These are phyloP conservation scores for Panaeolus cyanescens DNA, from an alignment of 768 basidiomycete species.

Conservation along the genomic window DNA sequence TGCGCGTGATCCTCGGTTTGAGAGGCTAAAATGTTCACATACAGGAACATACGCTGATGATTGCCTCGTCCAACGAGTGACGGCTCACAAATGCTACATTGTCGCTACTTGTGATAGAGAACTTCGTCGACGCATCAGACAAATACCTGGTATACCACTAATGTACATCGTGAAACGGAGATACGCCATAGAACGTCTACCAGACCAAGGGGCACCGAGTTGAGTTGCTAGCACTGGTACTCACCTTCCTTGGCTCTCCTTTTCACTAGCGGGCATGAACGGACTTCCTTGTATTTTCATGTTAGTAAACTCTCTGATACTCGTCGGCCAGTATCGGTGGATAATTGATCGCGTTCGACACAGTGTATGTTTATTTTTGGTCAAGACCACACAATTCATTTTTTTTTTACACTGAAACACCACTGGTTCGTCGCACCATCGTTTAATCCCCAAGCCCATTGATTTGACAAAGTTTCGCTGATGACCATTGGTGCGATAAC, in stretches of 20 bases:
- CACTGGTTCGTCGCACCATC: background rate
- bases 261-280: conserved; percentile 3
- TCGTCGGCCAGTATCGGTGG: background rate
- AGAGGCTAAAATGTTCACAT: conserved; percentile 90
- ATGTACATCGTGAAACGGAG: conserved; percentile 95
- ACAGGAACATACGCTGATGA: conserved; percentile 99
- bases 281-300: background rate
- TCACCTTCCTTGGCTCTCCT: background rate
- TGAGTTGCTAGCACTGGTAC: conserved; percentile 26
- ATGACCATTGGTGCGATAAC: background rate
- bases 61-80: conserved; percentile 95
- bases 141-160: conserved; percentile 89
- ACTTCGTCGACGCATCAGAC: conserved; percentile 87
- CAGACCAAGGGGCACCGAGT: conserved; percentile 88
- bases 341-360: background rate
- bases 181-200: conserved; percentile 94
- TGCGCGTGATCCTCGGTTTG: conserved; percentile 96
- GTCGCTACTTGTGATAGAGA: conserved; percentile 98
- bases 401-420: background rate
- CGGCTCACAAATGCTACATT: conserved; percentile 93
- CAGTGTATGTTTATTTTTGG: background rate
- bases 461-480: background rate
- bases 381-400: background rate
- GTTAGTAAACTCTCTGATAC: background rate
- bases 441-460: background rate